Evolutionary conservation across 2,329 filamentous ascomycete species (phyloP).

Genomic region (Dryadomyces quercivorus): DNA sequence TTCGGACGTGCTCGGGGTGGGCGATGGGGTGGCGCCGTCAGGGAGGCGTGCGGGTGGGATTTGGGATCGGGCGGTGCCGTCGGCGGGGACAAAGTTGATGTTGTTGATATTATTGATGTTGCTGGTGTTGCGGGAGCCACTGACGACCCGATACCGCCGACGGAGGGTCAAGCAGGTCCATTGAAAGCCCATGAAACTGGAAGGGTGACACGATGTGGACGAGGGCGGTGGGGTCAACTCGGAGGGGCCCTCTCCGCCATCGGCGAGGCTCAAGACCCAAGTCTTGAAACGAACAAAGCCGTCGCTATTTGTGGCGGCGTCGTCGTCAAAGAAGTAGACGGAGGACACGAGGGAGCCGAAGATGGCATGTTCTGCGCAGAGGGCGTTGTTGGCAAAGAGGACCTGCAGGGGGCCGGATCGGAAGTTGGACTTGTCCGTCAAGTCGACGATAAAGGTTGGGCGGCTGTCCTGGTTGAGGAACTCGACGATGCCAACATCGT

Average conservation of each 20-base stretch:
- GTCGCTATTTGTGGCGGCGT: constrained; percentile 7
- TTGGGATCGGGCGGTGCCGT: too few relatives aligned
- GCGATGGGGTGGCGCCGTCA: background rate
- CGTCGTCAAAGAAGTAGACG: background rate
- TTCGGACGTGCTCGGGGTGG: too few relatives aligned
- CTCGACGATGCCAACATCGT: constrained; percentile 56
- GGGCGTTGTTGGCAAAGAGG: constrained; percentile 55
- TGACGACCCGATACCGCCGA: constrained; percentile 56
- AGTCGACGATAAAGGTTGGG: constrained; percentile 64
- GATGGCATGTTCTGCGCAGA: constrained; percentile 44
- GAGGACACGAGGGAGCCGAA: constrained; percentile 41
- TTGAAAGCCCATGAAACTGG: constrained; percentile 48
- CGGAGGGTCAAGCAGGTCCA: constrained; percentile 64
- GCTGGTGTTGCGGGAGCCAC: constrained; percentile 32
- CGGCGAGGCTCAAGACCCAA: constrained; percentile 51
- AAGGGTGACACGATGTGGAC: constrained; percentile 23
- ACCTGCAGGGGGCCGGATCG: constrained; percentile 43
- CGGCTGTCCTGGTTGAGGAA: constrained; percentile 65
- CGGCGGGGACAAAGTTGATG: constrained; percentile 13
- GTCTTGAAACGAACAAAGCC: constrained; percentile 54
- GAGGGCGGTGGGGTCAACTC: constrained; percentile 6
- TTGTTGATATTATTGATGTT: constrained; percentile 27
- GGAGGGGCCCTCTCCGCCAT: constrained; percentile 38
- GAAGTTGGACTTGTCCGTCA: constrained; percentile 44
- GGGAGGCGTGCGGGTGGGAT: background rate